These are phyloP conservation scores for Botrytis squamosa DNA, from an alignment of 2,329 filamentous ascomycete genomes.

Conservation along the genomic window DNA sequence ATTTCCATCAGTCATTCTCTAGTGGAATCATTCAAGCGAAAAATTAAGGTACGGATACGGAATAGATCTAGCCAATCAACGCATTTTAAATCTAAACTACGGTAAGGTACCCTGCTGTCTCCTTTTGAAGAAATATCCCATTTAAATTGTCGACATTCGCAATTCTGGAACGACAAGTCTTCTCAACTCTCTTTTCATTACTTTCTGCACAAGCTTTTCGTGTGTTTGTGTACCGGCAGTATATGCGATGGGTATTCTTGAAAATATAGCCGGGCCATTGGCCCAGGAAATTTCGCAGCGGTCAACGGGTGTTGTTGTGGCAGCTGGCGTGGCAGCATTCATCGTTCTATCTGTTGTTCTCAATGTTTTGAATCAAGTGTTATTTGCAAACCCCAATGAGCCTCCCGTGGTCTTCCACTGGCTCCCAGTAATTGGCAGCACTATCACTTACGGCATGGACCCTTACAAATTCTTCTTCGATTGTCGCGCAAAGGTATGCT, in stretches of 20 bases:
- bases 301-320: constrained; percentile 33
- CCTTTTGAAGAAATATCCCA: constrained; percentile 20
- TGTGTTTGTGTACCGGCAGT: constrained; percentile 10
- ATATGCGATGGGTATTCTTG: constrained; percentile 36
- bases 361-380: constrained; percentile 77
- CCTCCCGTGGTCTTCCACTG: constrained; percentile 79
- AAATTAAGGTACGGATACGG: constrained; percentile 19
- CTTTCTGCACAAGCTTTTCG: background rate
- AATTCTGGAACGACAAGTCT: background rate
- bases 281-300: constrained; percentile 35
- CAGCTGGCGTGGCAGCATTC: constrained; percentile 38
- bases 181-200: background rate
- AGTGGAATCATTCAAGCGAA: constrained; percentile 5
- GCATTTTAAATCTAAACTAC: constrained; percentile 6
- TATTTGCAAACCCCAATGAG: constrained; percentile 80
- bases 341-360: constrained; percentile 61
- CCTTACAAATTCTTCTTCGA: constrained; percentile 81
- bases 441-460: constrained; percentile 91
- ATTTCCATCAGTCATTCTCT: background rate
- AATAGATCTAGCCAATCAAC: constrained; percentile 11
- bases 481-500: constrained; percentile 68
- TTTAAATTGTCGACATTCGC: constrained; percentile 20
- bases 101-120: constrained; percentile 6
- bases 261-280: constrained; percentile 34
- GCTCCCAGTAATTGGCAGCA: constrained; percentile 84